Base-by-base conservation (phyloP, 2,329 filamentous ascomycete genomes). In the Ascosphaera pollenicola region DNA sequence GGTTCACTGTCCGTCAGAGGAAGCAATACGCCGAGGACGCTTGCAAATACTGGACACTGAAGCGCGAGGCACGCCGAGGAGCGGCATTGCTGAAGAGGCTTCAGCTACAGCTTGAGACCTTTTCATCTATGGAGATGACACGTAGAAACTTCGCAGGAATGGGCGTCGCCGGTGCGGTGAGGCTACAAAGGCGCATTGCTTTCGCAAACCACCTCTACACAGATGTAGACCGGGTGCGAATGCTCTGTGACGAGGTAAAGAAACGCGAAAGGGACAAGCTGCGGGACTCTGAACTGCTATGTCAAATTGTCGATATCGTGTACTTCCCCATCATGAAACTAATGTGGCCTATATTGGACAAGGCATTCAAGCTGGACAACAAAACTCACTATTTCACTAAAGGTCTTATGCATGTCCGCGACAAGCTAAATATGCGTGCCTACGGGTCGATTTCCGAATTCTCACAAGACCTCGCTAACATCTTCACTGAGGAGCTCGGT, bases 41-140 rank as follows among this genome's bases (percentile, higher is more conserved):
- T 2, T 95, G 87, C 61, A 84, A 83, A 48, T 98, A 95, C 59
- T 98, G 89, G 89, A 95, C 89, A 0, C 59, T 98, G 45, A 98
- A 98, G 61, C 74, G 89, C 41, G 89, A 98, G 56, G 81, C 87
- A 44, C 75, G 89, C 26, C 71, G 89, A 42, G 89, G 89, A 36
- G 89, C 89, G 21, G 83, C 89, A 3, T 65, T 98, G 40, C 68
- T 98, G 43, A 95, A 95, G 60, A 75, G 89, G 28, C 66, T 98
- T 16, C 89, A 98, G 55, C 62, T 95, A 41, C 85, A 94, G 56
- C 79, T 94, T 68, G 87, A 95, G 56, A 82, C 83, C 0, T 98
- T 95, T 56, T 87, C 87, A 5, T 93, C 84, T 0, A 93, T 94
- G 78, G 89, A 98, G 58, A 76, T 98, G 46, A 94, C 89, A 2